Conservation (phyloP, 768 basidiomycete genomes). For the Hysterangium stoloniferum region DNA sequence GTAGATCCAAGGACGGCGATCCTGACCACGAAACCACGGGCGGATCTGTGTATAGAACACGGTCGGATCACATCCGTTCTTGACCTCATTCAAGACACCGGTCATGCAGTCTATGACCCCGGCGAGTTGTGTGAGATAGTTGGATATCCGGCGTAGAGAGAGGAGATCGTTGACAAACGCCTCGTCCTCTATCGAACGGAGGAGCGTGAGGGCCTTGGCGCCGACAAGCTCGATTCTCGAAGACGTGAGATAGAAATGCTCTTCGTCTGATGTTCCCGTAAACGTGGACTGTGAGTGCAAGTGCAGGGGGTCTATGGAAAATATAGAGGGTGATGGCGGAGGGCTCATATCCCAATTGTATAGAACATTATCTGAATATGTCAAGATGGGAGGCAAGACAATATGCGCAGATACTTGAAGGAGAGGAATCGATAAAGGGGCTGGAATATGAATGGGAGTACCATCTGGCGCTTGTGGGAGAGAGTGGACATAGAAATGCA, state of each 20-base stretch:
- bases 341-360: conserved; percentile 59
- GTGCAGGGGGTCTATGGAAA: conserved; percentile 24
- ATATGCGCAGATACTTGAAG: conserved; percentile 62
- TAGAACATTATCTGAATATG: conserved; percentile 86
- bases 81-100: conserved; percentile 52
- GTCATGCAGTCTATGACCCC: conserved; percentile 57
- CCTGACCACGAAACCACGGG: conserved; percentile 76
- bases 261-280: conserved; percentile 72
- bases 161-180: conserved; percentile 60
- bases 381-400: conserved; percentile 79
- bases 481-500: conserved; percentile 75
- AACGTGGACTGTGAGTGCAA: conserved; percentile 62
- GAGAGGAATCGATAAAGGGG: conserved; percentile 64
- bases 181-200: conserved; percentile 84
- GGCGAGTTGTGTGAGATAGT: conserved; percentile 58
- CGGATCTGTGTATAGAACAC: conserved; percentile 65
- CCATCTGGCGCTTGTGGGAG: conserved; percentile 20
- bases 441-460: conserved; percentile 55
- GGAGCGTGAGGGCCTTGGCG: conserved; percentile 75
- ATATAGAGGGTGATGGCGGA: conserved; percentile 35
- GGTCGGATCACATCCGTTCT: conserved; percentile 63
- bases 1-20: conserved; percentile 52
- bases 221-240: conserved; percentile 83
- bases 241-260: conserved; percentile 82
- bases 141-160: conserved; percentile 40